A percentile compares a stretch with the other conserved stretches of the same genome.
Conservation (phyloP, 1,284 basidiomycete genomes). For the Cutaneotrichosporon sp. region DNA sequence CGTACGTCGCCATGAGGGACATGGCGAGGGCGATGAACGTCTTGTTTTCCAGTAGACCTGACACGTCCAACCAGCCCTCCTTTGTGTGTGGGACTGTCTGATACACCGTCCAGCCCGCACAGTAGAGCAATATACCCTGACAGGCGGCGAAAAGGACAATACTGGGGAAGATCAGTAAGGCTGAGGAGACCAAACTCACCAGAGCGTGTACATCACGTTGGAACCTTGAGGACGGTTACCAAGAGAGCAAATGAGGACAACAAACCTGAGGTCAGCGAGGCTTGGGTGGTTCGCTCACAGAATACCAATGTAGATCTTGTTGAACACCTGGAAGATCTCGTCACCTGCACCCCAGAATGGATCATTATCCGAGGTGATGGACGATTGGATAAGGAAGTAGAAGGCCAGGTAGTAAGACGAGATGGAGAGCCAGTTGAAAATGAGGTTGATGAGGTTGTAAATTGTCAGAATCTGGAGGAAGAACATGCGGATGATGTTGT, state of each 20-base stretch:
- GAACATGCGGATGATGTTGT: constrained; percentile 77
- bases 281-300: constrained; percentile 49
- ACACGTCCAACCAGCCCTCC: constrained; percentile 66
- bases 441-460: constrained; percentile 43
- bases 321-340: constrained; percentile 72
- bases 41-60: constrained; percentile 58
- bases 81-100: constrained; percentile 69
- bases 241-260: constrained; percentile 47
- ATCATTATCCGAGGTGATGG: constrained; percentile 52
- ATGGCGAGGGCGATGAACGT: constrained; percentile 69
- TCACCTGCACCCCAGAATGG: constrained; percentile 74
- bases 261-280: constrained; percentile 23
- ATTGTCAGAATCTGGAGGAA: constrained; percentile 59
- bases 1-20: constrained; percentile 65
- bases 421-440: constrained; percentile 62
- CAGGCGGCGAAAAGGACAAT: constrained; percentile 45
- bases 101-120: constrained; percentile 80
- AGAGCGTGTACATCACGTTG: constrained; percentile 64
- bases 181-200: neutral
- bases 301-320: constrained; percentile 53
- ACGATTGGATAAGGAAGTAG: constrained; percentile 64
- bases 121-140: constrained; percentile 59
- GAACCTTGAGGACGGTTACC: constrained; percentile 82
- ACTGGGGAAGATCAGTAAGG: neutral
- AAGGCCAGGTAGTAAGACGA: constrained; percentile 55